Evolutionary conservation across 805 yeast species (phyloP).

Genomic region (Candida sakaeoensis): DNA sequence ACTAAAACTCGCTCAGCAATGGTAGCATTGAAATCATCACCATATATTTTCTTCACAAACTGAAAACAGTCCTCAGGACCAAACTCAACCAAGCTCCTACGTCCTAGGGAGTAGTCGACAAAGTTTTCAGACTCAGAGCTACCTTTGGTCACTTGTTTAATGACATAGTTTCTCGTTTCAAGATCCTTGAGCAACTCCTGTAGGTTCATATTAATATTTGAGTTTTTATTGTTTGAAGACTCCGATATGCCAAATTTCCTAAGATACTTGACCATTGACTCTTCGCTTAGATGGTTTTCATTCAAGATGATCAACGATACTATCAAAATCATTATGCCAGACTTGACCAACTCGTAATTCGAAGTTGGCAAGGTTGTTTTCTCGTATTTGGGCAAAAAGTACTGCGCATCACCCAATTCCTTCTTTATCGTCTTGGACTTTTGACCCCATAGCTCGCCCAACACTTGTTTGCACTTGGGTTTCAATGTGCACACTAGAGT

Average conservation of each 20-base stretch:
- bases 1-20: conserved; percentile 16
- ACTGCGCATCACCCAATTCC: conserved; percentile 13
- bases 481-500: conserved; percentile 20
- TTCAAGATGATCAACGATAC: conserved; percentile 26
- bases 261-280: conserved; percentile 19
- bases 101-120: conserved; percentile 28
- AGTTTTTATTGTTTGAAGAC: conserved; percentile 15
- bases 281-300: conserved; percentile 29
- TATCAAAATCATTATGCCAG: conserved; percentile 28
- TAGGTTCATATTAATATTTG: conserved; percentile 19
- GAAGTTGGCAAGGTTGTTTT: conserved; percentile 18
- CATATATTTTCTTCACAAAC: conserved; percentile 23
- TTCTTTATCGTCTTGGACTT: conserved; percentile 8
- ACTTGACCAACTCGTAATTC: conserved; percentile 24
- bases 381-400: conserved; percentile 20
- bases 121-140: conserved; percentile 14
- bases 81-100: conserved; percentile 31
- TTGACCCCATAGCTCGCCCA: conserved; percentile 25
- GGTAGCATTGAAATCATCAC: conserved; percentile 18
- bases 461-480: conserved; percentile 16
- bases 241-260: conserved; percentile 25
- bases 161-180: conserved; percentile 27
- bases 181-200: conserved; percentile 24
- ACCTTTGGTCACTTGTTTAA: conserved; percentile 13
- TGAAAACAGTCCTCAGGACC: conserved; percentile 25